Percentiles rank a stretch among this genome's conserved stretches.
Conservation (phyloP, 1,139 yeast genomes). For the Kodamaea suecica region DNA sequence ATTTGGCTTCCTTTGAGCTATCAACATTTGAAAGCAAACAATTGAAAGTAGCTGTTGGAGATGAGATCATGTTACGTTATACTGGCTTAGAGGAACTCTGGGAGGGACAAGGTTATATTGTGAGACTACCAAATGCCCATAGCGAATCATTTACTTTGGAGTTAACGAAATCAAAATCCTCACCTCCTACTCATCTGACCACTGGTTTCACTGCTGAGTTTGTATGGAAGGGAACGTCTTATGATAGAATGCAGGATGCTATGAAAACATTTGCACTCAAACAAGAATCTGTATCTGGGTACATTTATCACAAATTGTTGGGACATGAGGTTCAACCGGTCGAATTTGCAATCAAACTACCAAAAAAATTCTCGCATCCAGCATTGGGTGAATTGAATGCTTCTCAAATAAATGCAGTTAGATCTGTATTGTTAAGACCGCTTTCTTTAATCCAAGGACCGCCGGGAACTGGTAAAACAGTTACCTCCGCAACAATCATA, state of each 20-base stretch:
- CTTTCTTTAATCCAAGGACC: slow-evolving; percentile 92
- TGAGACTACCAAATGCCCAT: slow-evolving; percentile 74
- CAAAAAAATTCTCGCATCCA: slow-evolving; percentile 61
- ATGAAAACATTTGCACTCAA: slow-evolving; percentile 69
- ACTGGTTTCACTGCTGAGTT: slow-evolving; percentile 81
- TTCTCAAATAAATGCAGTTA: slow-evolving; percentile 79
- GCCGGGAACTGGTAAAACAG: slow-evolving; percentile 98
- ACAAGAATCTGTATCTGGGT: slow-evolving; percentile 70
- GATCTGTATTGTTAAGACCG: slow-evolving; percentile 68
- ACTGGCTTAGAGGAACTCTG: slow-evolving; percentile 56
- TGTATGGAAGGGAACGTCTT: slow-evolving; percentile 86
- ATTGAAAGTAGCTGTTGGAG: slow-evolving; percentile 81
- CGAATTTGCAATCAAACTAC: slow-evolving; percentile 58
- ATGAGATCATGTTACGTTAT: slow-evolving; percentile 67
- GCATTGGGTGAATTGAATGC: slow-evolving; percentile 67
- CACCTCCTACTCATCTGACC: slow-evolving; percentile 55
- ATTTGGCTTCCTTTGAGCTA: slow-evolving; percentile 66
- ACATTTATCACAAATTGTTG: slow-evolving; percentile 71
- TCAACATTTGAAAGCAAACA: slow-evolving; percentile 66
- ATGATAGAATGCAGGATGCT: slow-evolving; percentile 81
- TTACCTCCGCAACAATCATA: slow-evolving; percentile 85
- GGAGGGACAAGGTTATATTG: slow-evolving; percentile 71
- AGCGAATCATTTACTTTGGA: slow-evolving; percentile 77
- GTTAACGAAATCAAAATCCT: slow-evolving; percentile 36
- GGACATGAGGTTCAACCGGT: slow-evolving; percentile 77